Evolutionary conservation across 257 asterid species (phyloP), one percentile per base, ranked within the genome.

Genomic region (Rhazya stricta): DNA sequence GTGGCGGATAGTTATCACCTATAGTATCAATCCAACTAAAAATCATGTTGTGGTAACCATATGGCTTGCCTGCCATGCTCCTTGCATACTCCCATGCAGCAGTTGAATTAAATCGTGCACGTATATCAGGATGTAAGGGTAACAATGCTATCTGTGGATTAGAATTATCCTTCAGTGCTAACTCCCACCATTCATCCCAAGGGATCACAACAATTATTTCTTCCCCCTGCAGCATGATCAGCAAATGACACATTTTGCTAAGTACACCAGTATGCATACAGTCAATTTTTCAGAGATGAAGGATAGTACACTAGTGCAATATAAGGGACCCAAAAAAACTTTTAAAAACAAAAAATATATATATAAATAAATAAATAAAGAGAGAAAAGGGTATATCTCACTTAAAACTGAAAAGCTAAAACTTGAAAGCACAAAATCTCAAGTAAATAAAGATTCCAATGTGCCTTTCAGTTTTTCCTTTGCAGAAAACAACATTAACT

Each of bases 11-110:
- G 82, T 95, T 95, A 75, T 95, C 96, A 34, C 89, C 84, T 69
- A 92, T 89, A n/a, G 99, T 91, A 84, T 95, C 98, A 67, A 92
- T 92, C 99, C 99, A 95, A 85, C 99, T 95, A 84, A 95, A 95
- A 78, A 95, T 95, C 98, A 95, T 92, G 91, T 95, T 95, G 83
- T 95, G 99, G 76, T 92, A 95, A 82, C 98, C 99, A 80, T 95
- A 95, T 60, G 99, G 98, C 83, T 95, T 92, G 75, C 99, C 98
- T 34, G 91, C 84, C 99, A 95, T 95, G 86, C 84, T 84, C 74
- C 91, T 84, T 72, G 89, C 95, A 87, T 88, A 95, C 74, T 92
- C 95, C 97, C 98, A 95, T 42, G 98, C 98, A 75, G 98, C 97
- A 57, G 85, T 86, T 71, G 79, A 77, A 74, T 95, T 92, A 77